phyloP scores from a whole-genome alignment of 2,329 filamentous ascomycete genomes.

The Fusarium sulawesiense region DNA sequence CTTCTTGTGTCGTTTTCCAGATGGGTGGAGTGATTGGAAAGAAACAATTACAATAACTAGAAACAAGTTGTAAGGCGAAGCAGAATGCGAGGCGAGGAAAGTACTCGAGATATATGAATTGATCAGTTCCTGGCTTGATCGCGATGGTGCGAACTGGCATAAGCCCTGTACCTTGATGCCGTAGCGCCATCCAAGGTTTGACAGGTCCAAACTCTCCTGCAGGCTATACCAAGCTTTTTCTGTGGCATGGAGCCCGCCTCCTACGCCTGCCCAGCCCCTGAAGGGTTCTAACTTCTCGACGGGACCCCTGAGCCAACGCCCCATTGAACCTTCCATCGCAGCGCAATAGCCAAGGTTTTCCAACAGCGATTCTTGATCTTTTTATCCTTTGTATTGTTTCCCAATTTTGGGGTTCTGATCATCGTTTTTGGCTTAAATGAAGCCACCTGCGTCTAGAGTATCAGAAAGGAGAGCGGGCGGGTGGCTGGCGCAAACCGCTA shows the following conservation, averaged over 20 bases:
- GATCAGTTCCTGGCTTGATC: not conserved
- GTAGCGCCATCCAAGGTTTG: not conserved
- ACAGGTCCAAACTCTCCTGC: constrained; percentile 4
- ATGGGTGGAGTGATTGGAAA: too few relatives aligned
- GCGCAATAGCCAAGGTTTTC: not conserved
- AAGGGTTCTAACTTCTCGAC: not conserved
- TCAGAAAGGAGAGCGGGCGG: not conserved
- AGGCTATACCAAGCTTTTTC: constrained; percentile 7
- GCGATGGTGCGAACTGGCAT: not conserved
- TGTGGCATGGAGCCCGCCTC: not conserved
- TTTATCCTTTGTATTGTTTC: not conserved
- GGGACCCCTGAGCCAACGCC: not conserved
- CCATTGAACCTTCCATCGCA: not conserved
- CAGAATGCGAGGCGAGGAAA: not conserved
- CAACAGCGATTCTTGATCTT: not conserved
- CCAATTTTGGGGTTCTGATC: not conserved
- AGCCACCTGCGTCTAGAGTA: constrained; percentile 3
- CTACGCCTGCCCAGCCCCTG: constrained; percentile 1
- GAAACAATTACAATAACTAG: not conserved
- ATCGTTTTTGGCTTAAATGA: not conserved
- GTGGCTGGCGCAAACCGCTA: not conserved
- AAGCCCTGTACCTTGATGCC: not conserved
- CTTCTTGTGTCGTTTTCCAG: constrained; percentile 7
- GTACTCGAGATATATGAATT: not conserved
- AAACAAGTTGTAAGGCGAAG: not conserved